Percentiles rank a stretch among this genome's conserved stretches.
Conservation (phyloP, 2,329 filamentous ascomycete genomes). For the Zasmidium cellare region DNA sequence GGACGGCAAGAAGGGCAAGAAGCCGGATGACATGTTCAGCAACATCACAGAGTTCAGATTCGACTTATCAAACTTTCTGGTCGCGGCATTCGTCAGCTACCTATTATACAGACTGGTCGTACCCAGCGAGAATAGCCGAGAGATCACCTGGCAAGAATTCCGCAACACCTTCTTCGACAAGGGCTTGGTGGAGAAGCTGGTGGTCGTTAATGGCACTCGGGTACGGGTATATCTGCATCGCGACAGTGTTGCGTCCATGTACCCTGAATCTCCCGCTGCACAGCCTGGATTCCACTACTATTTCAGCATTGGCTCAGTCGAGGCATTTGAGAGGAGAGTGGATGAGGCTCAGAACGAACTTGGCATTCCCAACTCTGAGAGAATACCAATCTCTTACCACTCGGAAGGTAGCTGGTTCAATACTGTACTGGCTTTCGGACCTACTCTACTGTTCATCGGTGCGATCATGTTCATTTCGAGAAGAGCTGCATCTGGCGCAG, state of each 20-base stretch:
- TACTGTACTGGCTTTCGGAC: slow-evolving; percentile 77
- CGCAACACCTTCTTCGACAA: slow-evolving; percentile 91
- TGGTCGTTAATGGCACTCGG: slow-evolving; percentile 72
- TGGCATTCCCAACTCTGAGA: slow-evolving; percentile 79
- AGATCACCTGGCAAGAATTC: slow-evolving; percentile 99
- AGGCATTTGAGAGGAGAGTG: slow-evolving; percentile 85
- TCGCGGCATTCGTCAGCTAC: slow-evolving; percentile 62
- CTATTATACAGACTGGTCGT: slow-evolving; percentile 65
- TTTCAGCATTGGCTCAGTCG: slow-evolving; percentile 93
- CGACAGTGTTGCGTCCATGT: slow-evolving; percentile 68
- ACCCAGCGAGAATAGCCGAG: slow-evolving; percentile 65
- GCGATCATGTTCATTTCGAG: slow-evolving; percentile 77
- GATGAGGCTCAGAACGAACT: slow-evolving; percentile 87
- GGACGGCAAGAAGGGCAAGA: slow-evolving; percentile 42
- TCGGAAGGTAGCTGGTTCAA: slow-evolving; percentile 72
- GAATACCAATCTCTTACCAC: slow-evolving; percentile 88
- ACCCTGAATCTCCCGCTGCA: slow-evolving; percentile 71
- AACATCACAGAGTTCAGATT: slow-evolving; percentile 51
- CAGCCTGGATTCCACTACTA: slow-evolving; percentile 78
- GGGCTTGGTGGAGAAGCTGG: slow-evolving; percentile 89
- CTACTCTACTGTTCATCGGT: slow-evolving; percentile 82
- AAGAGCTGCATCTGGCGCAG: slow-evolving; percentile 66
- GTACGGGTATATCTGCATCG: slow-evolving; percentile 81
- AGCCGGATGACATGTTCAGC: slow-evolving; percentile 37
- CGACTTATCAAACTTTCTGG: slow-evolving; percentile 57